Conservation (phyloP, 148 eudicot genomes). For the Rhododendron vialii region DNA sequence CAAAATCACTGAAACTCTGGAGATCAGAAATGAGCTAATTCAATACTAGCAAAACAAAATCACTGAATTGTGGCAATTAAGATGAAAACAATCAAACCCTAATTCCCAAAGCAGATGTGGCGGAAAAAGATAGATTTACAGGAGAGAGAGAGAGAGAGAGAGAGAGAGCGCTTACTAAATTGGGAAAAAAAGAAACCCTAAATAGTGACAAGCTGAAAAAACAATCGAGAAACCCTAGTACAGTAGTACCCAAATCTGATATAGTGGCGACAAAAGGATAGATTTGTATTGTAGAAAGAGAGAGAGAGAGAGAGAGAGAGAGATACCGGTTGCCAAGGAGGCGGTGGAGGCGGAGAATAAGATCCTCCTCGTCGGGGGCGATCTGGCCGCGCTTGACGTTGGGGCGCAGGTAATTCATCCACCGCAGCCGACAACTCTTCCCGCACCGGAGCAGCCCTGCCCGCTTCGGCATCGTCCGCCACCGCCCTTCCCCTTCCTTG, state of each 20-base stretch:
- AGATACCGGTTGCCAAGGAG: constrained; percentile 57
- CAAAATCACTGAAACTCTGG: neutral
- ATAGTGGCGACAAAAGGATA: neutral
- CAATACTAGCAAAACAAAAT: neutral
- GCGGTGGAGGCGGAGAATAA: constrained; percentile 67
- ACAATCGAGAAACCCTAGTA: neutral
- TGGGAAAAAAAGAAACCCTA: neutral
- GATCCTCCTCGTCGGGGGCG: constrained; percentile 59
- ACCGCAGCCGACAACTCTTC: constrained; percentile 60
- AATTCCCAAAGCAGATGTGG: neutral
- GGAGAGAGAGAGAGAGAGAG: neutral
- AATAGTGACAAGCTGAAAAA: neutral
- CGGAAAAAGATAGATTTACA: neutral
- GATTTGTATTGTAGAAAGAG: too few species aligned
- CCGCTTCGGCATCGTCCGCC: constrained; percentile 33
- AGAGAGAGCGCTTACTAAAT: neutral
- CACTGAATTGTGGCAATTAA: neutral
- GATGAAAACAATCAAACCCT: neutral
- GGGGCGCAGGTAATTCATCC: constrained; percentile 68
- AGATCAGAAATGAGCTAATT: neutral
- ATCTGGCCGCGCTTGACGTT: constrained; percentile 57
- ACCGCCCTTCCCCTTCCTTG: constrained; percentile 39
- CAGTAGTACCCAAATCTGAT: neutral
- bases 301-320: neutral
- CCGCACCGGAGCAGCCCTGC: constrained; percentile 61